Evolutionary conservation across 1,284 basidiomycete species (phyloP), one percentile per base, ranked within the genome.

Genomic region (Cystobasidium pallidum): DNA sequence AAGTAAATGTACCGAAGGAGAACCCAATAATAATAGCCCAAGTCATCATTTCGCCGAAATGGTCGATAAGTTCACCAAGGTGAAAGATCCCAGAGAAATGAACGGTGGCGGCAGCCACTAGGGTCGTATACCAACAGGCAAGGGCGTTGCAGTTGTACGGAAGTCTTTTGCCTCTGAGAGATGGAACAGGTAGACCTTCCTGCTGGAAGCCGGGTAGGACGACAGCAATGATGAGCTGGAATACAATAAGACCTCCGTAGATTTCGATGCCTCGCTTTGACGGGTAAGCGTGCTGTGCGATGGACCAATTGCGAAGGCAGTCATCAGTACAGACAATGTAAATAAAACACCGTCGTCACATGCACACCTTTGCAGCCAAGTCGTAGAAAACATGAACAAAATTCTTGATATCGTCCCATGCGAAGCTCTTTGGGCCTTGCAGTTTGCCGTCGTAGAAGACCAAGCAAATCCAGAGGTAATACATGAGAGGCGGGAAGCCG

Each of bases 141-240:
- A 95, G 86, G 21, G 94, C 95, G 82, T 97, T 96, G 87, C 95
- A 99, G 83, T 95, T 92, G 86, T 99, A 99, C 82, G 88, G 89
- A 77, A 98, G 86, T 39, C 91, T 90, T 81, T 92, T 91, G 86
- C 96, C 96, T 77, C 88, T 86, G 73, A 95, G 86, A 0, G 92
- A 95, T 13, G 92, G 91, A 34, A 96, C 92, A 0, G 93, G 93
- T 54, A 96, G 90, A 75, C 93, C 93, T 81, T 95, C 91, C 82
- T 99, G 96, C 82, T 86, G 83, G 81, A 91, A 92, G 32, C 95
- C 95, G 21, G 95, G 96, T 82, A 98, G 87, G 77, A 94, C 82
- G 84, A 88, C 89, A 6, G 93, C 95, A 62, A 99, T 88, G 80
- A 90, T 83, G 75, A 99, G 89, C 81, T 99, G 91, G 84, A 91